A percentile compares a stretch with the other conserved stretches of the same genome.
These are phyloP conservation scores for Pseudocercospora eumusae DNA, from an alignment of 2,329 filamentous ascomycete genomes.

Conservation along the genomic window DNA sequence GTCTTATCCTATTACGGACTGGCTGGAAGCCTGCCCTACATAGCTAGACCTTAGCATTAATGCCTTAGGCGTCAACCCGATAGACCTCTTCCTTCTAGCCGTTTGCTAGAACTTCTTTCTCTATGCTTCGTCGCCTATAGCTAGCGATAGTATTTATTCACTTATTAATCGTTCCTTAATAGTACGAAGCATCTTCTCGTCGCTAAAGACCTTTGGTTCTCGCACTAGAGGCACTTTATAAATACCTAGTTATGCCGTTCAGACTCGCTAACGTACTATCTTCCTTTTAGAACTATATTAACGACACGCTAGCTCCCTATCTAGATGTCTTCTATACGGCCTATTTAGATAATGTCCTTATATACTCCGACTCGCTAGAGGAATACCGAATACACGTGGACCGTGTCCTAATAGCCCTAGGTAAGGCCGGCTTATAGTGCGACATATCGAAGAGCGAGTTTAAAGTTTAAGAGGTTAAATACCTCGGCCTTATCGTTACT, in stretches of 20 bases:
- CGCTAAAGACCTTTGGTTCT: no score
- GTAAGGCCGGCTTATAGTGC: constrained; percentile 12
- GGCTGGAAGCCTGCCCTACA: no score
- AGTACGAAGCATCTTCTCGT: no score
- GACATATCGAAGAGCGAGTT: constrained; percentile 24
- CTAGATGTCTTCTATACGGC: constrained; percentile 28
- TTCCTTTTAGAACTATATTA: constrained; percentile 37
- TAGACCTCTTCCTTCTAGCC: no score
- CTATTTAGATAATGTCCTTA: constrained; percentile 40
- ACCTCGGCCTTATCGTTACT: constrained; percentile 22
- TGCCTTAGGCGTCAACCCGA: no score
- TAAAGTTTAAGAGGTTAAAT: constrained; percentile 18
- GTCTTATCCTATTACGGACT: no score
- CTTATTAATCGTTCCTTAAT: no score
- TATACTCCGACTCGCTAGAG: constrained; percentile 28
- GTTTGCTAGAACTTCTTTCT: no score
- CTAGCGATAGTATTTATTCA: no score
- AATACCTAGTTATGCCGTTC: constrained; percentile 36
- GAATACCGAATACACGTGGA: constrained; percentile 2
- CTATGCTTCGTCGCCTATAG: no score
- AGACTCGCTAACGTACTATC: constrained; percentile 28
- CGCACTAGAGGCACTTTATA: no score
- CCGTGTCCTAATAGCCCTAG: constrained; percentile 10
- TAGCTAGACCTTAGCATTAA: no score
- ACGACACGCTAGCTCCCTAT: constrained; percentile 23